Percentiles rank a stretch among this genome's conserved stretches.
Conservation (phyloP, 257 asterid species). For the Nicotiana noctiflora region DNA sequence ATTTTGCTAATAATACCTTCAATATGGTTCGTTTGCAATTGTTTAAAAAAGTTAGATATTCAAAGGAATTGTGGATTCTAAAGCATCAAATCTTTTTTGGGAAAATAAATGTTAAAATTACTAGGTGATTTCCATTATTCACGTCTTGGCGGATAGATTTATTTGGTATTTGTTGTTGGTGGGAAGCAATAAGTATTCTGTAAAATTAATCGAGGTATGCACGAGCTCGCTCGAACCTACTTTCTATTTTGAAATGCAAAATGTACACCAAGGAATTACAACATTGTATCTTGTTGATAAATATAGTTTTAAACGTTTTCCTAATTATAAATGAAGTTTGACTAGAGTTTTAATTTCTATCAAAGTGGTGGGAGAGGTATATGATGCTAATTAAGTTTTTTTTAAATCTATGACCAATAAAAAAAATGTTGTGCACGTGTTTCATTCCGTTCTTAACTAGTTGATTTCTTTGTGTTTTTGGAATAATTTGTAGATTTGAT, state of each 20-base stretch:
- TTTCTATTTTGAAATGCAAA: too few relatives aligned
- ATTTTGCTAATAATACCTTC: too few relatives aligned
- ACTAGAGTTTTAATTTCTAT: background rate
- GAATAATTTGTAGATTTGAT: slow-evolving; percentile 38
- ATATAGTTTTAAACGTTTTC: background rate
- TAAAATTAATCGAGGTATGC: too few relatives aligned
- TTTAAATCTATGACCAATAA: background rate
- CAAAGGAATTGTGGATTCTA: background rate
- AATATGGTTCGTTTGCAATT: too few relatives aligned
- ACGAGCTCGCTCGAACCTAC: too few relatives aligned
- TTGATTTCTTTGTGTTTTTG: background rate
- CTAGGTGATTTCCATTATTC: too few relatives aligned
- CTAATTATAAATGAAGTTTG: background rate
- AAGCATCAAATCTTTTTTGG: background rate
- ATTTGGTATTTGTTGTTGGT: too few relatives aligned
- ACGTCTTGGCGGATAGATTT: too few relatives aligned
- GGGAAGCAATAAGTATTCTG: too few relatives aligned
- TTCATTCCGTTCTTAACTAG: background rate
- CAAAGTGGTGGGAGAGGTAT: background rate
- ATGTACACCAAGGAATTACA: background rate
- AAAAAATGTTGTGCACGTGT: background rate
- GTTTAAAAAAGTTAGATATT: background rate
- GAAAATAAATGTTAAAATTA: too few relatives aligned
- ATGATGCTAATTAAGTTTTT: background rate
- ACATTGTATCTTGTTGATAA: background rate